phyloP scores from a whole-genome alignment of 257 asterid species.

The Dorcoceras hygrometricum region DNA sequence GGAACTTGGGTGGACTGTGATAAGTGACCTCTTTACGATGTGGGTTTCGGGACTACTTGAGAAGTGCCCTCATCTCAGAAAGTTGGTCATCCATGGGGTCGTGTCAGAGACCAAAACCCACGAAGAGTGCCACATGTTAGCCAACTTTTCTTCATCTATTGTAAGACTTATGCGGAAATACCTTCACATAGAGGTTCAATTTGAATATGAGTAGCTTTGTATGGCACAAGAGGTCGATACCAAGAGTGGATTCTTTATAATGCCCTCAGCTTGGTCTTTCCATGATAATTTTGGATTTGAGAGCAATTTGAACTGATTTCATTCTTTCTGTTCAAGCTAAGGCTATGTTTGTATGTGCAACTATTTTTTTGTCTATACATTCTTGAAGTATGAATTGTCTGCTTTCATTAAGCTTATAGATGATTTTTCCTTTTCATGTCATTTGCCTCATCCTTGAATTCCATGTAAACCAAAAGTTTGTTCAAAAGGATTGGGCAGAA shows the following conservation, averaged over 20 bases:
- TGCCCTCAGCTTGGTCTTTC: slow-evolving; percentile 19
- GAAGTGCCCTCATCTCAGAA: slow-evolving; percentile 68
- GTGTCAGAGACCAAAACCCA: slow-evolving; percentile 88
- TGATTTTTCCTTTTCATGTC: background rate
- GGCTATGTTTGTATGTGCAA: slow-evolving; percentile 27
- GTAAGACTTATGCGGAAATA: slow-evolving; percentile 75
- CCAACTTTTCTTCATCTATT: slow-evolving; percentile 66
- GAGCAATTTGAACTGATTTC: slow-evolving; percentile 27
- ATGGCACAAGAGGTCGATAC: slow-evolving; percentile 20
- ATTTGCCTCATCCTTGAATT: too few species aligned
- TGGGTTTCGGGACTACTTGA: slow-evolving; percentile 82
- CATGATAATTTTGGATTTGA: slow-evolving; percentile 29
- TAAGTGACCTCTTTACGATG: slow-evolving; percentile 59
- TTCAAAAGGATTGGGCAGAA: too few species aligned
- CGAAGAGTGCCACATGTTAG: slow-evolving; percentile 76
- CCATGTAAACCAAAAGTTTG: too few species aligned
- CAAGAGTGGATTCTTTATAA: slow-evolving; percentile 24
- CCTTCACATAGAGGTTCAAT: slow-evolving; percentile 67
- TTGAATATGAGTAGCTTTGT: slow-evolving; percentile 61
- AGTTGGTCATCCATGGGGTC: slow-evolving; percentile 73
- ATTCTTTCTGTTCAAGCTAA: slow-evolving; percentile 27
- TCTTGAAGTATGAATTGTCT: slow-evolving; percentile 19
- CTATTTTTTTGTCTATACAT: background rate
- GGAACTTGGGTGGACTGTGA: slow-evolving; percentile 93
- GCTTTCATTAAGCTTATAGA: slow-evolving; percentile 23